Base-by-base conservation (phyloP, 495 filamentous ascomycete species). In the Glarea lozoyensis region DNA sequence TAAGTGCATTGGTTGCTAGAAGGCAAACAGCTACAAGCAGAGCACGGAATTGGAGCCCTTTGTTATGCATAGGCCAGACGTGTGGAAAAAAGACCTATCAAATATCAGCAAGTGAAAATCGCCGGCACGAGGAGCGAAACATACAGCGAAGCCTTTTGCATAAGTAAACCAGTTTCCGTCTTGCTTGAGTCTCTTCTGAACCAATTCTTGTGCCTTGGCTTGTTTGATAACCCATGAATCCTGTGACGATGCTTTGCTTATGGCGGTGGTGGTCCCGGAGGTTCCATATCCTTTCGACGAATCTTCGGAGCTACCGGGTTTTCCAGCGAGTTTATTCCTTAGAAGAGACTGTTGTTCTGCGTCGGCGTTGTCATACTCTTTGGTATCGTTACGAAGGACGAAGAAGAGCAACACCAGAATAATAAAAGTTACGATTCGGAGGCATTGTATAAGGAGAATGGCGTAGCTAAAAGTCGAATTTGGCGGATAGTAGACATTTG, bases 101-200 rank as follows among this genome's bases (percentile, higher is more conserved):
- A 10, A 25, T 35, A 20, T 46, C 23, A 24, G 30, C 3, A 35
- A 24, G 13, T 32, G 54, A 18, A 52, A 42, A 27, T 17, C 37
- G 10, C 12, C 15, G 37, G 17, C 15, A 38, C 13, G 16, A 16
- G 10, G 0, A 34, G 16, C 7, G 15, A 13, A 18, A 54, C 72
- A 53, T 59, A 78, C 73, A 47, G 66, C 42, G 53, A 78, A 81
- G 39, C 74, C 73, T 50, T 76, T 80, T 18, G 69, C 70, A 48
- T 82, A 83, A 11, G 68, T 69, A 43, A 75, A 68, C 77, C 78
- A 83, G 47, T 72, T 81, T 1, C 78, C 79, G 46, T 77, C 69
- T 42, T 74, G 67, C 47, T 73, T 69, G 13, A 81, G 60, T 18
- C 72, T 63, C 47, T 80, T 76, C 41, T 72, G 63, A 60, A 78